Percentiles rank a stretch among this genome's conserved stretches.
Conservation (phyloP, 2,329 filamentous ascomycete species). For the Epichloe uncinata region DNA sequence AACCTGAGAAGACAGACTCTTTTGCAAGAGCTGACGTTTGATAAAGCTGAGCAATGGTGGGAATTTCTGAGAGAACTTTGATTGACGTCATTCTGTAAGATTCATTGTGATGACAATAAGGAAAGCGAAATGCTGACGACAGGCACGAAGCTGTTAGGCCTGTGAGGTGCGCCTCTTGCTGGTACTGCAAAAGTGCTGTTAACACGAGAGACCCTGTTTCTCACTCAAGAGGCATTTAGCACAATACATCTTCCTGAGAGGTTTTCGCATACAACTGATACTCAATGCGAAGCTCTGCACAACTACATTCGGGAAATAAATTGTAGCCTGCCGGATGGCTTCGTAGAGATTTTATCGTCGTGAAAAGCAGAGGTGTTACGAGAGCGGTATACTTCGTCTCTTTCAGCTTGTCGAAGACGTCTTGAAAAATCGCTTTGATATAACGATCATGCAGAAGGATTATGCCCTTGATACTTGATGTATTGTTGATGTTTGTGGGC, state of each 20-base stretch:
- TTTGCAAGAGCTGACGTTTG: conserved; percentile 22
- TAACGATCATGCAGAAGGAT: neutral
- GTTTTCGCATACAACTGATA: neutral
- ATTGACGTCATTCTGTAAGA: neutral
- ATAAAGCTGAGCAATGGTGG: conserved; percentile 54
- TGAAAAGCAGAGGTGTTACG: neutral
- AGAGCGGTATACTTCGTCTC: neutral
- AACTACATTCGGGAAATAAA: neutral
- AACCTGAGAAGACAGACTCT: conserved; percentile 4
- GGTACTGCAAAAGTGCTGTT: too few relatives aligned
- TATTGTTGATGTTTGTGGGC: neutral
- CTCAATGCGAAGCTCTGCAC: neutral
- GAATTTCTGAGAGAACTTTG: conserved; percentile 40
- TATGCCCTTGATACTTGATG: neutral
- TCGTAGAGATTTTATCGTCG: neutral
- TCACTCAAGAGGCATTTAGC: neutral
- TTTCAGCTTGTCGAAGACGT: neutral
- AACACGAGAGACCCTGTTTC: neutral
- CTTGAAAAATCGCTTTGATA: neutral
- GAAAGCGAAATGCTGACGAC: neutral
- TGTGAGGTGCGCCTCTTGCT: too few relatives aligned
- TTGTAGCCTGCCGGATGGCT: neutral
- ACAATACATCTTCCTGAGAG: too few relatives aligned
- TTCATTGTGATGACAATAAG: neutral
- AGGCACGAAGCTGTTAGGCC: neutral